Base-by-base conservation (phyloP, 306 rosid genomes). In the Alnus rubra region DNA sequence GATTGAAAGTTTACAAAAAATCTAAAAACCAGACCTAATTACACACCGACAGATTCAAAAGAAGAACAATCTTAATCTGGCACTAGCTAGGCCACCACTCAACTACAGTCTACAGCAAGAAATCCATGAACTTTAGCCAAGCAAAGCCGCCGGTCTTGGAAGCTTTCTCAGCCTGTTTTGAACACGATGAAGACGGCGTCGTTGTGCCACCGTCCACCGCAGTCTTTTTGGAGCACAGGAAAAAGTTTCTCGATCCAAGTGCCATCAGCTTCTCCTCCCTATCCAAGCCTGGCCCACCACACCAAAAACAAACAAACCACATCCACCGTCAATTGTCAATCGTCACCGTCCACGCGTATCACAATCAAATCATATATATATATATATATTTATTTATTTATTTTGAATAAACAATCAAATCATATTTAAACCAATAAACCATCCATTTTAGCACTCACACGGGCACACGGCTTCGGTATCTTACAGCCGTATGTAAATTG, bases 221-320 rank as follows among this genome's bases (percentile, higher is more conserved):
- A 0, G 79, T 14, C 33, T 85, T 88, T 8, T 54, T 83, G 1
- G 70, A 86, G 65, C 98, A 91, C 74, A 93, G 60, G 69, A 91
- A 91, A 81, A 90, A 93, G 88, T 90, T 96, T 53, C 98, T 86
- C 13, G 98, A 89, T 81, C 97, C 98, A 70, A 96, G 80, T 8
- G 80, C 82, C 62, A 82, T 31, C 54, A 91, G 76, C 74, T 89
- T 90, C 85, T 87, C 92, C 50, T 78, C 88, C 55, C 88, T 90
- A 23, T 83, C 78, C 87, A 95, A 89, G 80, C 94, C 98, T 96
- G 79, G 51, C 58, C 78, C 73, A 75, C 10, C 65, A 65, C 67
- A 19, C 56, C 64, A 54, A 30, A 78, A 64, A 15, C 0, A 37
- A 7, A 1, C 37, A 28, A 30, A 28, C 6, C 37, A 69, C 33